These are phyloP conservation scores for Kurtzmaniella cleridarum DNA, from an alignment of 805 yeast genomes.

Conservation along the genomic window DNA sequence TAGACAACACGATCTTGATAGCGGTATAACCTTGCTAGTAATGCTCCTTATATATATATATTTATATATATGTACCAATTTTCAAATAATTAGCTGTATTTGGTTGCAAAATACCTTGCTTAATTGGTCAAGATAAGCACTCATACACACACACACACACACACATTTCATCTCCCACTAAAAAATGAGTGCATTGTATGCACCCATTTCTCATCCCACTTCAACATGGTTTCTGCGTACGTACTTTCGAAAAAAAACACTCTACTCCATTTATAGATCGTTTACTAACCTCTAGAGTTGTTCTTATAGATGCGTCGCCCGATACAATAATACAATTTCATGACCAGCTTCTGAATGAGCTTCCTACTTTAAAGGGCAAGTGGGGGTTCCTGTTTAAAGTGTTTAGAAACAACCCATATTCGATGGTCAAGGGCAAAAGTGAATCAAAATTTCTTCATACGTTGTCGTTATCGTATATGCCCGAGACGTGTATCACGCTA, in stretches of 20 bases:
- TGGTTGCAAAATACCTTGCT: too few species aligned
- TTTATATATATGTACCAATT: too few species aligned
- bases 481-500: slow-evolving; percentile 43
- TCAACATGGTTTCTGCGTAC: slow-evolving; percentile 35
- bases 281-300: slow-evolving; percentile 1
- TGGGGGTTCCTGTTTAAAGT: slow-evolving; percentile 70
- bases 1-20: too few species aligned
- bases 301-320: slow-evolving; percentile 33
- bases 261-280: not conserved
- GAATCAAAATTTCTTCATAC: slow-evolving; percentile 47
- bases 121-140: too few species aligned
- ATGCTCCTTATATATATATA: too few species aligned
- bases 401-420: slow-evolving; percentile 56
- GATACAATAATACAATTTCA: slow-evolving; percentile 64
- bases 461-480: slow-evolving; percentile 44
- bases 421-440: slow-evolving; percentile 25
- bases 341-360: slow-evolving; percentile 62
- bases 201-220: not conserved
- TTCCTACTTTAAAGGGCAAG: slow-evolving; percentile 54
- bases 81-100: too few species aligned
- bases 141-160: too few species aligned
- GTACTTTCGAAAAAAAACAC: too few species aligned
- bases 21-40: too few species aligned
- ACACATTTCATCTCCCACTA: too few species aligned
- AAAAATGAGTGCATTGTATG: too few species aligned